Evolutionary conservation across 805 yeast genomes (phyloP).

Genomic region (Kuraishia molischiana): DNA sequence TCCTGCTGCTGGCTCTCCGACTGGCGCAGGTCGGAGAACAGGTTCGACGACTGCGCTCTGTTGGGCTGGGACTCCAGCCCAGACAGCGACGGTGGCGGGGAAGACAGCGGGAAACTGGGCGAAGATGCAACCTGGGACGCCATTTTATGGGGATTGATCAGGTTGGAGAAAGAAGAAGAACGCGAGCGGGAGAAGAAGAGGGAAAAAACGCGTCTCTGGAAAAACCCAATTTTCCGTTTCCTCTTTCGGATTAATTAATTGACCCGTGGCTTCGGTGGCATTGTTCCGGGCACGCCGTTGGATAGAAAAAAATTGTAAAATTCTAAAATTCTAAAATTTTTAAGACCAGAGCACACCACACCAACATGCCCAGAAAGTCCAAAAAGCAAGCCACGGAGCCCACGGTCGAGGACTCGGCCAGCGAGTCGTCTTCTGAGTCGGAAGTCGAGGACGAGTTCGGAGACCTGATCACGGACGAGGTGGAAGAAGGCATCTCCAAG

Average conservation of each 20-base stretch:
- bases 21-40: conserved; percentile 4
- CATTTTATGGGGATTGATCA: too few species aligned
- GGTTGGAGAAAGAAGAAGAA: too few species aligned
- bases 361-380: neutral
- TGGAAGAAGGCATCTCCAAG: conserved; percentile 67
- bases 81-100: conserved; percentile 3
- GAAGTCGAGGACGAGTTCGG: conserved; percentile 93
- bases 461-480: conserved; percentile 75
- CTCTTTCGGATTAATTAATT: too few species aligned
- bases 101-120: conserved; percentile 1
- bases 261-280: too few species aligned
- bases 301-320: too few species aligned
- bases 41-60: conserved; percentile 5
- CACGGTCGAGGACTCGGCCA: conserved; percentile 14
- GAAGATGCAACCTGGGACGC: conserved; percentile 1
- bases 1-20: conserved; percentile 4
- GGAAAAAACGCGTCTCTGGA: too few species aligned
- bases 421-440: conserved; percentile 27
- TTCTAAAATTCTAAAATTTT: too few species aligned
- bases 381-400: neutral
- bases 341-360: too few species aligned
- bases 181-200: too few species aligned
- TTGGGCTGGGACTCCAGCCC: neutral
- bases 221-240: too few species aligned
- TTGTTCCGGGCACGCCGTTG: too few species aligned